Conservation (phyloP, 2,329 filamentous ascomycete species). For the Ilyonectria destructans region DNA sequence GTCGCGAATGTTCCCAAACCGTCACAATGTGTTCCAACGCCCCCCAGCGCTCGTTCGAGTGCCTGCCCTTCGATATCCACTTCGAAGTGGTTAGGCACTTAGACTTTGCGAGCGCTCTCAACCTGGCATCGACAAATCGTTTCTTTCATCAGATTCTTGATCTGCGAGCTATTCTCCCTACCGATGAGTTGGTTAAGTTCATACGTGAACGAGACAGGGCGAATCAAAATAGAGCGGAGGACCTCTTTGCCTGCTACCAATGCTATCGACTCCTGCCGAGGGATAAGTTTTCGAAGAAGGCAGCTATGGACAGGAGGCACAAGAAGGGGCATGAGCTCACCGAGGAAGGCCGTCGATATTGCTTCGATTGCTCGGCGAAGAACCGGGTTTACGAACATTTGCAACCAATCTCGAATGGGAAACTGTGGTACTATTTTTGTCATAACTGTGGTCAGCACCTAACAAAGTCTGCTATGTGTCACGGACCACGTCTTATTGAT, state of each 20-base stretch:
- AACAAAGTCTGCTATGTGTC: slow-evolving; percentile 36
- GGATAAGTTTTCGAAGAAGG: slow-evolving; percentile 32
- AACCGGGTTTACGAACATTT: slow-evolving; percentile 22
- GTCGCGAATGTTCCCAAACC: slow-evolving; percentile 9
- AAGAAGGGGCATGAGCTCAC: neutral
- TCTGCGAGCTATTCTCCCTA: slow-evolving; percentile 15
- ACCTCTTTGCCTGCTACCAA: slow-evolving; percentile 37
- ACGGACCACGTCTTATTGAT: slow-evolving; percentile 1
- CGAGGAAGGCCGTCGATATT: slow-evolving; percentile 24
- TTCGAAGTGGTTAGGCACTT: slow-evolving; percentile 33
- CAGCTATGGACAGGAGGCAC: neutral
- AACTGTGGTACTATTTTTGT: slow-evolving; percentile 42
- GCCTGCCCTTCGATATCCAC: slow-evolving; percentile 41
- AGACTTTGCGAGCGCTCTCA: slow-evolving; percentile 26
- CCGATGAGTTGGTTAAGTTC: slow-evolving; percentile 7
- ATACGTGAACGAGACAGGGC: slow-evolving; percentile 18
- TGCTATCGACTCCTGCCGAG: slow-evolving; percentile 34
- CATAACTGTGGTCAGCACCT: slow-evolving; percentile 38
- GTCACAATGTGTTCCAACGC: slow-evolving; percentile 29
- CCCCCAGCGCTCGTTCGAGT: slow-evolving; percentile 12
- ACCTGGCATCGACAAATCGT: slow-evolving; percentile 33
- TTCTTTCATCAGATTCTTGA: slow-evolving; percentile 30
- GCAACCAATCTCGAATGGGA: slow-evolving; percentile 15
- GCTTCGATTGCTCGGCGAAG: slow-evolving; percentile 39
- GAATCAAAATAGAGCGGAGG: neutral